Conservation (phyloP, 176 grass and related monocot species). For the Bolboschoenus planiculmis region DNA sequence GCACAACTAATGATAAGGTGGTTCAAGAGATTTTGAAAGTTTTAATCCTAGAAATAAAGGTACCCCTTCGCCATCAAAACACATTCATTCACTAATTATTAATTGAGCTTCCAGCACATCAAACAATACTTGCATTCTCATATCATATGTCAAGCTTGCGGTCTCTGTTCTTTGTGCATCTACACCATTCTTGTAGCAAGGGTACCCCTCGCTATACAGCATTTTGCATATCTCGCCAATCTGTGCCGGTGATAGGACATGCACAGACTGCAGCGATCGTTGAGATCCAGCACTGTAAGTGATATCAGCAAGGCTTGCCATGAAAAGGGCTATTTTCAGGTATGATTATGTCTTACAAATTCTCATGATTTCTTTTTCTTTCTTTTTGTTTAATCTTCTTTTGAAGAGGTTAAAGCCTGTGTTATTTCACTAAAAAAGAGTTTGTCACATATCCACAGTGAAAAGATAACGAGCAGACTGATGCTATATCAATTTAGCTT, state of each 20-base stretch:
- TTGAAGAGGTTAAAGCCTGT: neutral
- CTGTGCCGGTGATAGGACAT: constrained; percentile 48
- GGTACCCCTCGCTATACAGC: neutral
- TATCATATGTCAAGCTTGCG: constrained; percentile 1
- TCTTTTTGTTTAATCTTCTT: neutral
- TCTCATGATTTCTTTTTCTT: no score
- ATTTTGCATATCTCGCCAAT: neutral
- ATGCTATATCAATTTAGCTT: neutral
- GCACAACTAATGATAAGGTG: no score
- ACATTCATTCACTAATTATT: neutral
- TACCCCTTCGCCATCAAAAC: no score
- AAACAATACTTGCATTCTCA: neutral
- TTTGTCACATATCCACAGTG: neutral
- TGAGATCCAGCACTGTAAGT: constrained; percentile 22
- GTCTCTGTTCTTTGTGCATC: neutral
- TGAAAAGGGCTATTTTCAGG: constrained; percentile 56
- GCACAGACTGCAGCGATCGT: constrained; percentile 12
- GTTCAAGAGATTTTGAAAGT: no score
- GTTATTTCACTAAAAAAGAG: neutral
- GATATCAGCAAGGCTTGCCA: constrained; percentile 50
- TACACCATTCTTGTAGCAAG: neutral
- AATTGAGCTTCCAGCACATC: neutral
- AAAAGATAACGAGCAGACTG: neutral
- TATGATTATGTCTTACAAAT: neutral
- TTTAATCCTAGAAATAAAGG: no score